A percentile compares a stretch with the other conserved stretches of the same genome.
These are phyloP conservation scores for Oryza coarctata DNA, from an alignment of 176 grass and related monocot genomes.

Conservation along the genomic window DNA sequence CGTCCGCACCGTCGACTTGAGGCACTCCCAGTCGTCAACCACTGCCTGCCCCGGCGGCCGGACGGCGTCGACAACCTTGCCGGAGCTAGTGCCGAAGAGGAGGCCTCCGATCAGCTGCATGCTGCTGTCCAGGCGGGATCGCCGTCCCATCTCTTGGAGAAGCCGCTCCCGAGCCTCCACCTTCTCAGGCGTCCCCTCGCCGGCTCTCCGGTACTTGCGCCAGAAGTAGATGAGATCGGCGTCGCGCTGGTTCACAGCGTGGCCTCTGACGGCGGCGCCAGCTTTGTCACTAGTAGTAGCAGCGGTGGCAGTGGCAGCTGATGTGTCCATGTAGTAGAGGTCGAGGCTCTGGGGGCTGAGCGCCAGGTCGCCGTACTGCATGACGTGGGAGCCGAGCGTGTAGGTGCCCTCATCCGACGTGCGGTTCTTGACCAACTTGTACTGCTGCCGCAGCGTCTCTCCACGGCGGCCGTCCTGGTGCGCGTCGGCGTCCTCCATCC, in stretches of 20 bases:
- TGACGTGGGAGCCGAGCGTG: constrained; percentile 65
- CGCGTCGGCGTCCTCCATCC: constrained; percentile 82
- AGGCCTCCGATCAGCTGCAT: constrained; percentile 60
- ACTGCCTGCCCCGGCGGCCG: constrained; percentile 46
- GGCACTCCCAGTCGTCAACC: constrained; percentile 81
- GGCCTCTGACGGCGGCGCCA: too few species aligned
- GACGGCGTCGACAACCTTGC: constrained; percentile 40
- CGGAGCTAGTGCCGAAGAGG: constrained; percentile 41
- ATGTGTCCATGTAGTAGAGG: constrained; percentile 56
- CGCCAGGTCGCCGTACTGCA: constrained; percentile 67
- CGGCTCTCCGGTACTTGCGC: constrained; percentile 58
- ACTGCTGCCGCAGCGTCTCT: constrained; percentile 74
- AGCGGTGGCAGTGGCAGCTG: constrained; percentile 5
- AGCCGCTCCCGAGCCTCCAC: constrained; percentile 47
- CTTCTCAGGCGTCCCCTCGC: constrained; percentile 52
- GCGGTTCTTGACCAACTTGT: constrained; percentile 56
- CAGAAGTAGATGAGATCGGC: constrained; percentile 81
- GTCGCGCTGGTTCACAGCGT: constrained; percentile 67
- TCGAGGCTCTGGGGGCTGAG: constrained; percentile 42
- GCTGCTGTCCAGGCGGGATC: constrained; percentile 64
- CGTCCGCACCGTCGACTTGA: constrained; percentile 53
- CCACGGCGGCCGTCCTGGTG: constrained; percentile 43
- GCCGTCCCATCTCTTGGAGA: constrained; percentile 51
- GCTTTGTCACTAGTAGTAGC: too few species aligned
- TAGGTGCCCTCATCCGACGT: constrained; percentile 52